Evolutionary conservation across 257 asterid species (phyloP).

Genomic region (Scutellaria baicalensis): DNA sequence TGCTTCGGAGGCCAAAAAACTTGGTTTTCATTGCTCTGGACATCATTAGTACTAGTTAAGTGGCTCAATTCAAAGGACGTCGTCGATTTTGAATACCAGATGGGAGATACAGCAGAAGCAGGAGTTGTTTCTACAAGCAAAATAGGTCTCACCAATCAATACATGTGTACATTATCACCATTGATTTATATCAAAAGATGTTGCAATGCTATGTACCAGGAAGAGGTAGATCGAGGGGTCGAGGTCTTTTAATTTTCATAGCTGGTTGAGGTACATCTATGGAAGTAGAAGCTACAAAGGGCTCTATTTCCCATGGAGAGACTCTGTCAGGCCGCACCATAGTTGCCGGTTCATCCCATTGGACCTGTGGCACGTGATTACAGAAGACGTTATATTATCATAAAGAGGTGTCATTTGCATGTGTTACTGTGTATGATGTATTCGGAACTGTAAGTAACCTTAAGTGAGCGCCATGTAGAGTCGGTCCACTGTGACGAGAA

Average conservation of each 20-base stretch:
- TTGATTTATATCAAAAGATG: neutral
- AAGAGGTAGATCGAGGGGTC: constrained; percentile 51
- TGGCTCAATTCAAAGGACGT: constrained; percentile 31
- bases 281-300: constrained; percentile 51
- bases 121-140: constrained; percentile 25
- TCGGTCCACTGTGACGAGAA: constrained; percentile 57
- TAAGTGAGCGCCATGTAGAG: constrained; percentile 82
- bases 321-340: constrained; percentile 58
- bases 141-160: neutral
- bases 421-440: neutral
- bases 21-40: constrained; percentile 28
- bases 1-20: constrained; percentile 44
- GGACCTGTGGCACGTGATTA: constrained; percentile 37
- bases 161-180: neutral
- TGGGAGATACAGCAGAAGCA: constrained; percentile 33
- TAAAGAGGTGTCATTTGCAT: neutral
- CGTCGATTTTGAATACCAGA: constrained; percentile 34
- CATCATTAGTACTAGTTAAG: constrained; percentile 24
- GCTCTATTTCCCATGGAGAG: constrained; percentile 86
- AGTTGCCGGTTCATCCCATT: constrained; percentile 73
- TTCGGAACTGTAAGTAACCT: constrained; percentile 34
- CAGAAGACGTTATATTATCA: neutral
- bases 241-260: constrained; percentile 52
- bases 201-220: constrained; percentile 27
- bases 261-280: constrained; percentile 36